These are phyloP conservation scores for Murraya paniculata DNA, from an alignment of 345 rosid genomes.

Conservation along the genomic window DNA sequence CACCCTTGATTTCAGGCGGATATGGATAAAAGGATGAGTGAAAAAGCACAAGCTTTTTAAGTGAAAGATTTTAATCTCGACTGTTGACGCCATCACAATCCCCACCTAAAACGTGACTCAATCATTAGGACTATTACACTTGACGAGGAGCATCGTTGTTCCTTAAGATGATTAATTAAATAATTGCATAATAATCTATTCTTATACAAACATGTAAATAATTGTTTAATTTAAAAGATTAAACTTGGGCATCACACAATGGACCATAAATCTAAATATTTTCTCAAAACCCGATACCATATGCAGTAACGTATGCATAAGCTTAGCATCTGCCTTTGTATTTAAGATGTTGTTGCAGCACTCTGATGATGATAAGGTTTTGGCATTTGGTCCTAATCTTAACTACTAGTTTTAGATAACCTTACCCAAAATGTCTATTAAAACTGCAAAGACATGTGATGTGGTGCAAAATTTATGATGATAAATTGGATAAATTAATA, in stretches of 20 bases:
- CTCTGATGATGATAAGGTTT: neutral
- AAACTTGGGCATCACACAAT: neutral
- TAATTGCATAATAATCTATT: neutral
- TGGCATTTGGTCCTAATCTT: neutral
- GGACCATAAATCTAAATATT: neutral
- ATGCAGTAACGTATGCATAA: neutral
- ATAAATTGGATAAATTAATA: neutral
- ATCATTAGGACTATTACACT: neutral
- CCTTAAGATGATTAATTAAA: neutral
- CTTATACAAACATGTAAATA: neutral
- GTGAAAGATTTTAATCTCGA: neutral
- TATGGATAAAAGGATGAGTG: neutral
- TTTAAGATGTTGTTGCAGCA: neutral
- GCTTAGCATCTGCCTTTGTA: neutral
- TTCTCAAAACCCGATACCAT: neutral
- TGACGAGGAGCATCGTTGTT: neutral
- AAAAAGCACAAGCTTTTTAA: neutral
- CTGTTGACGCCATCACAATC: neutral
- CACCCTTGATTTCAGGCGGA: neutral
- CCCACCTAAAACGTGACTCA: neutral
- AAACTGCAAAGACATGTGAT: neutral
- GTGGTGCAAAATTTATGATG: neutral
- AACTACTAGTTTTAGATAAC: neutral
- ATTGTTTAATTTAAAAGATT: neutral
- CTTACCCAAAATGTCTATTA: no score